A percentile compares a stretch with the other conserved stretches of the same genome.
Conservation (phyloP, 495 filamentous ascomycete species). For the Penicillium verhagenii region DNA sequence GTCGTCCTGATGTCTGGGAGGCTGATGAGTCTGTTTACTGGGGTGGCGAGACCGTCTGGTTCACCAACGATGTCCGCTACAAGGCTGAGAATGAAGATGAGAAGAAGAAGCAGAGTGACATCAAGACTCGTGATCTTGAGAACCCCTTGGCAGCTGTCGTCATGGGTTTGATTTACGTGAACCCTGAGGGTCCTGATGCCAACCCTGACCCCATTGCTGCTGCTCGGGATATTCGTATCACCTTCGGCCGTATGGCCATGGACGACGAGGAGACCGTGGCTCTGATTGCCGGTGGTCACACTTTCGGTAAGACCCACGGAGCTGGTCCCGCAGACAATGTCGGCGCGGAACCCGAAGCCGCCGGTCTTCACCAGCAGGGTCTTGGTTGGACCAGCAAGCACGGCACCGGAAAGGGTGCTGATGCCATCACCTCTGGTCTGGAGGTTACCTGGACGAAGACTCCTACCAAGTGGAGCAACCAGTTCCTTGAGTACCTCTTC, state of each 20-base stretch:
- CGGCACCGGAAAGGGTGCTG: slow-evolving; percentile 57
- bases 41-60: slow-evolving; percentile 69
- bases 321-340: slow-evolving; percentile 58
- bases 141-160: slow-evolving; percentile 61
- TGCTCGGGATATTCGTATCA: slow-evolving; percentile 65
- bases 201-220: slow-evolving; percentile 65
- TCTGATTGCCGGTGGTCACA: slow-evolving; percentile 71
- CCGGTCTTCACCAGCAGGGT: slow-evolving; percentile 60
- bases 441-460: slow-evolving; percentile 74
- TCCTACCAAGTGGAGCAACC: slow-evolving; percentile 65
- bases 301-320: slow-evolving; percentile 75
- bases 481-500: slow-evolving; percentile 70
- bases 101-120: slow-evolving; percentile 49
- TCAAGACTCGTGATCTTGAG: slow-evolving; percentile 61
- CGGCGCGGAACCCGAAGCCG: slow-evolving; percentile 62
- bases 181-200: slow-evolving; percentile 72
- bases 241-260: slow-evolving; percentile 76
- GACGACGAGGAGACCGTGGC: slow-evolving; percentile 75
- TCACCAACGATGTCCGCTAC: slow-evolving; percentile 65
- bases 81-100: slow-evolving; percentile 47
- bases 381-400: slow-evolving; percentile 64
- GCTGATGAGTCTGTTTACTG: slow-evolving; percentile 73
- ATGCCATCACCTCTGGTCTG: slow-evolving; percentile 70
- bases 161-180: slow-evolving; percentile 77
- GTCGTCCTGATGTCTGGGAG: slow-evolving; percentile 67